Percentiles rank a stretch among this genome's conserved stretches.
Conservation (phyloP, 208 protist species). For the Trypanosoma mega region DNA sequence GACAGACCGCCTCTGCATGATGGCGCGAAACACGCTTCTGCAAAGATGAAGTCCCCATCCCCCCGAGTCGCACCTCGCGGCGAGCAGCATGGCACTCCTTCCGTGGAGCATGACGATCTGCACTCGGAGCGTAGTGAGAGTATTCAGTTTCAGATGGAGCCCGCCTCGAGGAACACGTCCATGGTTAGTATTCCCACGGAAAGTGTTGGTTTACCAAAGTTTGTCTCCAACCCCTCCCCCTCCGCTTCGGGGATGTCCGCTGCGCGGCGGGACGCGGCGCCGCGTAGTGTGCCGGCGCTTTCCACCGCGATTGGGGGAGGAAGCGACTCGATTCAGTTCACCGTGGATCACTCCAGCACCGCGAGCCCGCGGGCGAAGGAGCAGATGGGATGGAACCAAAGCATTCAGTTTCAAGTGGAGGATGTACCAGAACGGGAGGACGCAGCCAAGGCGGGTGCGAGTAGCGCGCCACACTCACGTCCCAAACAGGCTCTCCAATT, state of each 20-base stretch:
- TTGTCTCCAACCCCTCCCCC: neutral
- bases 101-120: neutral
- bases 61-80: too few relatives aligned
- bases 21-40: neutral
- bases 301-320: neutral
- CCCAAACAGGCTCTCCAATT: too few relatives aligned
- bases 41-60: neutral
- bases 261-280: neutral
- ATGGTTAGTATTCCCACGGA: neutral
- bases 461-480: neutral
- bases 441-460: neutral
- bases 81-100: neutral
- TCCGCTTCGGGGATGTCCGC: neutral
- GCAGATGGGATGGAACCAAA: constrained; percentile 31
- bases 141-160: constrained; percentile 20
- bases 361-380: neutral
- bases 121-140: constrained; percentile 17
- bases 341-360: constrained; percentile 13
- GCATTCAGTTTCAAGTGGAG: constrained; percentile 51
- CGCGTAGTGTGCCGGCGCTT: neutral
- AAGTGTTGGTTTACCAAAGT: neutral
- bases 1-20: constrained; percentile 11
- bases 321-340: constrained; percentile 32
- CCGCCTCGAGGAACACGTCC: neutral
- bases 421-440: constrained; percentile 23